These are phyloP conservation scores for Penicillium canariense DNA, from an alignment of 495 filamentous ascomycete genomes.

Conservation along the genomic window DNA sequence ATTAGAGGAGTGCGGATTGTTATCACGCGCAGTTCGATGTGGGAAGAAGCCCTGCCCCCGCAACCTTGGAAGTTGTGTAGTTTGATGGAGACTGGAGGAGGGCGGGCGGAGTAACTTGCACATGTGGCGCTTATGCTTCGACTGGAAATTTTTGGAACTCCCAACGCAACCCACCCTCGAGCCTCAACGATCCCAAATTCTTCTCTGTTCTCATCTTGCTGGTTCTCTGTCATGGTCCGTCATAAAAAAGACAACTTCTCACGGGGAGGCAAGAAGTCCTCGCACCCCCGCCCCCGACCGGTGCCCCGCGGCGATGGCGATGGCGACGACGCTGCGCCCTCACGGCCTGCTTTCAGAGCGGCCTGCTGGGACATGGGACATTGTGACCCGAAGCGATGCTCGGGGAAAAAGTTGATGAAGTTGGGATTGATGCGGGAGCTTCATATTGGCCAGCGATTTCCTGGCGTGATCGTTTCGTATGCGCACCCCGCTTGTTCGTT, in stretches of 20 bases:
- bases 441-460: conserved; percentile 82
- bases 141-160: conserved; percentile 21
- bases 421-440: conserved; percentile 92
- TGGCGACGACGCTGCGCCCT: conserved; percentile 28
- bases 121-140: conserved; percentile 30
- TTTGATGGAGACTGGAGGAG: conserved; percentile 19
- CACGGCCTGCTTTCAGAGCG: conserved; percentile 73
- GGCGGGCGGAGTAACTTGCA: conserved; percentile 30
- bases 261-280: conserved; percentile 64
- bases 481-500: conserved; percentile 16
- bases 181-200: neutral
- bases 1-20: conserved; percentile 10
- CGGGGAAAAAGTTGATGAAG: conserved; percentile 88
- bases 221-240: conserved; percentile 63
- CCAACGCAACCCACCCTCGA: neutral
- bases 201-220: neutral
- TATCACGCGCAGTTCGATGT: conserved; percentile 4
- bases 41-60: conserved; percentile 18
- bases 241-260: conserved; percentile 90
- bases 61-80: conserved; percentile 5
- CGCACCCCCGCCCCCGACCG: conserved; percentile 48
- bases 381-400: conserved; percentile 96
- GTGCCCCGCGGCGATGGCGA: conserved; percentile 44
- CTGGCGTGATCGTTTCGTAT: conserved; percentile 85
- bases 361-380: conserved; percentile 98